Evolutionary conservation across 768 basidiomycete genomes (phyloP), one percentile per base, ranked within the genome.

Genomic region (Kwoniella sp.): DNA sequence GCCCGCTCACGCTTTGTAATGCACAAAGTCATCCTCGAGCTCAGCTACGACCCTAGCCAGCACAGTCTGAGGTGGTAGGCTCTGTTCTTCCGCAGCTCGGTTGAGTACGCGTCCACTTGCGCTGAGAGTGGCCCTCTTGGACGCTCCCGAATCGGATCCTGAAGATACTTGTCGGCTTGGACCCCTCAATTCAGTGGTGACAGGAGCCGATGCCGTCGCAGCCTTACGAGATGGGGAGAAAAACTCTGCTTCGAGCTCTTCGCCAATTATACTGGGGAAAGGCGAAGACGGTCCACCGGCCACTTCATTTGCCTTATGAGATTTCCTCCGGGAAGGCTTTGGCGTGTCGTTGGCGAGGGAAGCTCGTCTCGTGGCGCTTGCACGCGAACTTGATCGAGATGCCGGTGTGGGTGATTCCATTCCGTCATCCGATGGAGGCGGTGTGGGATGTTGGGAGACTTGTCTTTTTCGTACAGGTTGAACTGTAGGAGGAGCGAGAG

Each of bases 1-100:
- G 30, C 7, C 21, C 24, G 82, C 87, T 27, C 68, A 97, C 96
- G 89, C 87, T 81, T 92, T 96, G 79, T 94, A 95, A 80, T 92
- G 91, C 36, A 86, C 86, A 74, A 97, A 98, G 76, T 99, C 95
- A 65, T 92, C 92, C 77, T 98, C 95, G 8, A 99, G 83, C 79
- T 95, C 92, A 64, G 88, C 79, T 29, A 97, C 82, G 12, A 96
- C 91, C 2, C 90, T 83, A 27, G 87, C 84, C 2, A 96, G 84
- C 13, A 95, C 86, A 0, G 92, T 93, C 79, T 97, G 94, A 24
- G 92, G 90, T 1, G 92, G 93, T 7, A 90, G 70, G 10, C 29
- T 55, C 17, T 77, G 71, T 6, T 85, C 85, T 15, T 76, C 77
- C 24, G 19, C 12, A 8, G 40, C 55, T 52, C 49, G 19, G 33